A percentile compares a stretch with the other conserved stretches of the same genome.
phyloP scores from a whole-genome alignment of 2,329 filamentous ascomycete species.

The Epichloe brachyelytri region DNA sequence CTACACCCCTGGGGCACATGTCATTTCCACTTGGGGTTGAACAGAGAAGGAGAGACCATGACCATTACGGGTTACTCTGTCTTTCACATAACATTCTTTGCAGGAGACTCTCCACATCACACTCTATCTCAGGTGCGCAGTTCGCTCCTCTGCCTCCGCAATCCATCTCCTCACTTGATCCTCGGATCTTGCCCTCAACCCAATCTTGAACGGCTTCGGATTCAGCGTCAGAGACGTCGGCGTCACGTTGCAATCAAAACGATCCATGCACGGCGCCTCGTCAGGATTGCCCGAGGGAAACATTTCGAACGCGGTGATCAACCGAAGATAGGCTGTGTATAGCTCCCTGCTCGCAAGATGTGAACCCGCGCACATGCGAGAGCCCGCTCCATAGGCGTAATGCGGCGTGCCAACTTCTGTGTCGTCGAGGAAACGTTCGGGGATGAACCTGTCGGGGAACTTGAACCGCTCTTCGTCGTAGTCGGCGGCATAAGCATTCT shows the following conservation, averaged over 20 bases:
- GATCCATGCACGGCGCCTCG: conserved; percentile 41
- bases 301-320: conserved; percentile 46
- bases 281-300: conserved; percentile 29
- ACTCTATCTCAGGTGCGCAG: conserved; percentile 21
- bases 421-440: conserved; percentile 54
- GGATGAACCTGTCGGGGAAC: conserved; percentile 47
- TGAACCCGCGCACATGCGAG: conserved; percentile 49
- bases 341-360: conserved; percentile 52
- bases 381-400: conserved; percentile 49
- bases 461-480: conserved; percentile 60
- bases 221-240: conserved; percentile 47
- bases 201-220: conserved; percentile 49
- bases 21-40: too few species aligned
- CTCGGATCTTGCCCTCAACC: conserved; percentile 35
- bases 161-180: conserved; percentile 38
- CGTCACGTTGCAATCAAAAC: conserved; percentile 42
- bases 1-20: too few species aligned
- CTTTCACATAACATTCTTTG: too few species aligned
- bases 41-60: too few species aligned
- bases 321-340: conserved; percentile 44
- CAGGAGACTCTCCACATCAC: too few species aligned
- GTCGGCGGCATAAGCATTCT: conserved; percentile 63
- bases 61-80: too few species aligned
- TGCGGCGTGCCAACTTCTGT: conserved; percentile 44
- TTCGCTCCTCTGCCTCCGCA: conserved; percentile 35